Percentiles rank a stretch among this genome's conserved stretches.
Evolutionary conservation across 495 filamentous ascomycete genomes (phyloP).

Genomic region (Wilcoxina mikolae): DNA sequence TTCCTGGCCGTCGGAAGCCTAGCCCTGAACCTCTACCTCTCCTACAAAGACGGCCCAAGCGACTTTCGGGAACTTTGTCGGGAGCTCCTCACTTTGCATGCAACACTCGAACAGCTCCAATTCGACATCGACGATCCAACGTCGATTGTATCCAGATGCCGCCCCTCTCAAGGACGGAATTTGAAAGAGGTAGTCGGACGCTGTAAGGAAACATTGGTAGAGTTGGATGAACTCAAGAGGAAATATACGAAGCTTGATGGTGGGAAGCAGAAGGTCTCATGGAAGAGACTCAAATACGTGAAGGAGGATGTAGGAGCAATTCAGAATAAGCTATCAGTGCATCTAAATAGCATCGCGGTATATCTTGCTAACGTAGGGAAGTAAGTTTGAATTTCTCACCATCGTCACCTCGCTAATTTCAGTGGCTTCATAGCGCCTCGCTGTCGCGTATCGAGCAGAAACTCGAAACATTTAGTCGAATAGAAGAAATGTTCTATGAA

Average conservation of each 20-base stretch:
- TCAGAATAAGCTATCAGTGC: not conserved
- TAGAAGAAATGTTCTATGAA: not conserved
- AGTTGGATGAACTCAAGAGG: not conserved
- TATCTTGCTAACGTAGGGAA: not conserved
- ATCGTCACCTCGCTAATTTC: not conserved
- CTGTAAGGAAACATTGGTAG: not conserved
- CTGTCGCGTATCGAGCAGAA: not conserved
- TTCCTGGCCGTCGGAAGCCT: conserved; percentile 14
- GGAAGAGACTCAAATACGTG: not conserved
- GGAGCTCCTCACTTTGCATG: not conserved
- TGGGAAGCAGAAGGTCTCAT: not conserved
- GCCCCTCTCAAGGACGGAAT: not conserved
- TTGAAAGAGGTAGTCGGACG: not conserved
- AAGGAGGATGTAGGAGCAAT: not conserved
- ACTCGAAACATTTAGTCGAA: not conserved
- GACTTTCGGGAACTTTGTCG: conserved; percentile 2
- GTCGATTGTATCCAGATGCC: not conserved
- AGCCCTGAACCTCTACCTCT: conserved; percentile 1
- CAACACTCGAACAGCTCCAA: not conserved
- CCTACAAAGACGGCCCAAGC: not conserved
- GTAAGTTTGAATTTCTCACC: not conserved
- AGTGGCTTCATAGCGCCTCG: not conserved
- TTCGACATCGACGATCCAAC: not conserved
- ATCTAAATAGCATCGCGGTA: not conserved
- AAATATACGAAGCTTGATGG: conserved; percentile 1